These are phyloP conservation scores for Cyberlindnera misumaiensis DNA, from an alignment of 805 yeast species.

Conservation along the genomic window DNA sequence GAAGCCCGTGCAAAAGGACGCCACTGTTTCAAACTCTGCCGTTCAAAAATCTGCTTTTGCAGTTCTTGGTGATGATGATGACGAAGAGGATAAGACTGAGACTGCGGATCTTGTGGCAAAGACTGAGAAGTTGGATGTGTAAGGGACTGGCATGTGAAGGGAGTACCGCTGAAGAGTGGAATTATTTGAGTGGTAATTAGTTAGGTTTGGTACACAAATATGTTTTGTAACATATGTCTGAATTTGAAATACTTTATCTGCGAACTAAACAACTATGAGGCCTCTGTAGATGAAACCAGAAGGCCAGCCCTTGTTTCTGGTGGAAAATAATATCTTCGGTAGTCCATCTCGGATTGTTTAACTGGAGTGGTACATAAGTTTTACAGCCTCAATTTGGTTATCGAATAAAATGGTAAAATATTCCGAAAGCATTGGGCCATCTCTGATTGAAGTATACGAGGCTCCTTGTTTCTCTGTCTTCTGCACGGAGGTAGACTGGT, in stretches of 20 bases:
- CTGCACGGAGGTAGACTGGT: too few relatives aligned
- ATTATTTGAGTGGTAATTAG: not conserved
- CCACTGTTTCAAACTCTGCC: conserved; percentile 19
- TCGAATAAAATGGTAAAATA: too few relatives aligned
- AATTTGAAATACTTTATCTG: not conserved
- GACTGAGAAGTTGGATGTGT: conserved; percentile 34
- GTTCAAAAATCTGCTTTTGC: conserved; percentile 41
- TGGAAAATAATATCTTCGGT: too few relatives aligned
- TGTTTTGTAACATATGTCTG: not conserved
- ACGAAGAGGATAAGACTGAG: conserved; percentile 36
- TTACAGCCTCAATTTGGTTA: too few relatives aligned
- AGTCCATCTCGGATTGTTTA: too few relatives aligned
- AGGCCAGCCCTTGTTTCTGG: not conserved
- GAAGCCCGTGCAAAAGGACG: not conserved
- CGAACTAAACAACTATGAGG: too few relatives aligned
- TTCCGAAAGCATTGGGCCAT: too few relatives aligned
- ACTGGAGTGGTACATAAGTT: too few relatives aligned
- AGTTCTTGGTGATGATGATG: conserved; percentile 46
- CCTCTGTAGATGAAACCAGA: conserved; percentile 36
- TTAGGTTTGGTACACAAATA: not conserved
- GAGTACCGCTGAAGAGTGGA: not conserved
- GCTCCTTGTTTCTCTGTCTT: too few relatives aligned
- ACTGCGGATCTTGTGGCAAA: conserved; percentile 29
- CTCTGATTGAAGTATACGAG: too few relatives aligned
- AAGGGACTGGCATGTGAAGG: conserved; percentile 31